Conservation (phyloP, 2,329 filamentous ascomycete genomes). For the Trichophyton simii region DNA sequence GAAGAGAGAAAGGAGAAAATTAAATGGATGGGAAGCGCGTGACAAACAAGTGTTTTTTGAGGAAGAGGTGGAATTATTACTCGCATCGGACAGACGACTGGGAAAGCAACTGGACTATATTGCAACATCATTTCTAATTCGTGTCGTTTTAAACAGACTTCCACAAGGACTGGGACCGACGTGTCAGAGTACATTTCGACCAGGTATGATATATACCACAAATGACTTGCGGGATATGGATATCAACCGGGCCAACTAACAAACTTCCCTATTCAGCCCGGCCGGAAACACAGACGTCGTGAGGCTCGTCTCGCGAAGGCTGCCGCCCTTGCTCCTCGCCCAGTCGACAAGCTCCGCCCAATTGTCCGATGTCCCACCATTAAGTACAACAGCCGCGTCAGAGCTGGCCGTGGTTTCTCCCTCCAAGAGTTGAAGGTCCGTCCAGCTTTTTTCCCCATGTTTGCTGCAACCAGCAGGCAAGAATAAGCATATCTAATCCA, state of each 20-base stretch:
- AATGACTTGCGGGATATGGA: no score
- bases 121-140: slow-evolving; percentile 14
- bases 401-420: slow-evolving; percentile 94
- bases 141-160: slow-evolving; percentile 52
- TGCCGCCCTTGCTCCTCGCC: slow-evolving; percentile 85
- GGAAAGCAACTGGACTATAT: background rate
- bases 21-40: background rate
- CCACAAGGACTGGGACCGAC: slow-evolving; percentile 99
- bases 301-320: slow-evolving; percentile 89
- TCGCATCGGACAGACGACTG: background rate
- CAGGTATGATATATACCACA: slow-evolving; percentile 55
- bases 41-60: background rate
- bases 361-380: slow-evolving; percentile 94
- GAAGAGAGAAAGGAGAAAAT: background rate
- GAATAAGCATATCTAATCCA: background rate
- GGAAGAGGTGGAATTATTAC: background rate
- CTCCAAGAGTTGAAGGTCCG: slow-evolving; percentile 94
- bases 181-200: slow-evolving; percentile 98
- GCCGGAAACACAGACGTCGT: slow-evolving; percentile 87
- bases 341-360: slow-evolving; percentile 91
- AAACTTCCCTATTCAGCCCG: slow-evolving; percentile 51
- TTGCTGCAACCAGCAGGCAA: background rate
- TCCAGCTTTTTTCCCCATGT: slow-evolving; percentile 4
- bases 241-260: slow-evolving; percentile 5
- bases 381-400: slow-evolving; percentile 98